Percentiles rank a stretch among this genome's conserved stretches.
These are phyloP conservation scores for Ophiocordyceps sinensis DNA, from an alignment of 2,329 filamentous ascomycete genomes.

Conservation along the genomic window DNA sequence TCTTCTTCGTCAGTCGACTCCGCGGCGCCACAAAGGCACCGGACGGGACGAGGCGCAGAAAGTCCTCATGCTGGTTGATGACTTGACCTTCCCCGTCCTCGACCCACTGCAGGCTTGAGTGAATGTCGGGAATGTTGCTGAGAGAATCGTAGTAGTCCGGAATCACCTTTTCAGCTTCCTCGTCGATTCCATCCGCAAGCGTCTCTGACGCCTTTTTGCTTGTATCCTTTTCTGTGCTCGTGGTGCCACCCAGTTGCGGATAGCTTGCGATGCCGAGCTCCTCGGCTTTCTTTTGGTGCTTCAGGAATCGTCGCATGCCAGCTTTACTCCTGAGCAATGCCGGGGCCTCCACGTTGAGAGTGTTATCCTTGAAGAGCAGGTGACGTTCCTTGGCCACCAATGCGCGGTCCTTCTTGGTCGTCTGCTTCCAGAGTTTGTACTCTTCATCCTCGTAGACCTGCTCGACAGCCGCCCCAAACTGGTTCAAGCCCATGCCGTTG, in stretches of 20 bases:
- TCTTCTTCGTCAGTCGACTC: slow-evolving; percentile 59
- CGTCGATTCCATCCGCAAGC: slow-evolving; percentile 88
- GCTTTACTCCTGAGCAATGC: slow-evolving; percentile 73
- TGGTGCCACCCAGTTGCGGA: slow-evolving; percentile 20
- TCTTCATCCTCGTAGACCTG: slow-evolving; percentile 83
- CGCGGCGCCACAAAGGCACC: slow-evolving; percentile 64
- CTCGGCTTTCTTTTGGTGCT: slow-evolving; percentile 59
- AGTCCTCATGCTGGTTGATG: slow-evolving; percentile 77
- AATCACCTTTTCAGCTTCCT: slow-evolving; percentile 67
- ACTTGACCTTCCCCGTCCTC: slow-evolving; percentile 83
- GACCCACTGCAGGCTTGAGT: slow-evolving; percentile 66
- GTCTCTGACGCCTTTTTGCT: slow-evolving; percentile 48
- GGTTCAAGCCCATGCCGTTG: slow-evolving; percentile 47
- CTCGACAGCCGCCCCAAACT: slow-evolving; percentile 52
- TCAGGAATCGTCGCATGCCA: slow-evolving; percentile 79
- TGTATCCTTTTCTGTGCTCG: slow-evolving; percentile 29
- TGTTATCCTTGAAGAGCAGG: slow-evolving; percentile 71
- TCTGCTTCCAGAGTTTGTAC: slow-evolving; percentile 97
- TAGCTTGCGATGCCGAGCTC: slow-evolving; percentile 26
- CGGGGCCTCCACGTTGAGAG: slow-evolving; percentile 74
- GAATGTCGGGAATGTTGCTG: slow-evolving; percentile 73
- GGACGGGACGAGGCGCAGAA: slow-evolving; percentile 59
- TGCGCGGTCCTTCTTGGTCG: slow-evolving; percentile 91
- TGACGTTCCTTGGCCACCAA: slow-evolving; percentile 73
- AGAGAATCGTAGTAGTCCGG: slow-evolving; percentile 92